phyloP scores from a whole-genome alignment of 202 grass and related monocot species.

The Zizania palustris region DNA sequence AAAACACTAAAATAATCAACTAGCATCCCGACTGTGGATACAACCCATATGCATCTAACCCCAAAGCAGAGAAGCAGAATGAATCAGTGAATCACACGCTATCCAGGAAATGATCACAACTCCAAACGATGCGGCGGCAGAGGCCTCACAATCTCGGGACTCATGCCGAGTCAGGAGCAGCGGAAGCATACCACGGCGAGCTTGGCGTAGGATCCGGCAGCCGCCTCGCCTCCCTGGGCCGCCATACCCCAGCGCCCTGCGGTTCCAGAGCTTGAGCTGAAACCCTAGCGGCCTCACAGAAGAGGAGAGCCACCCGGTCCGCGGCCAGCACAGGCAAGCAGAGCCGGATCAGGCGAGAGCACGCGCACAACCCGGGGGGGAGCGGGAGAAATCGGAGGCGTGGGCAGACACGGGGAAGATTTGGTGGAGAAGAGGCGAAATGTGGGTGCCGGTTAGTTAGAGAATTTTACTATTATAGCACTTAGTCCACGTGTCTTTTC shows the following conservation, averaged over 20 bases:
- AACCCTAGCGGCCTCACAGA: slow-evolving; percentile 16
- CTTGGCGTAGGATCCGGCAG: slow-evolving; percentile 37
- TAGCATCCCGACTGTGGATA: neutral
- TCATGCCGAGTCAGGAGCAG: slow-evolving; percentile 8
- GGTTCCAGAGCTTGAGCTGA: slow-evolving; percentile 24
- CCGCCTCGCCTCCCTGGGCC: slow-evolving; percentile 57
- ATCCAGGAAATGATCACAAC: neutral
- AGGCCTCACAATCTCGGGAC: slow-evolving; percentile 2
- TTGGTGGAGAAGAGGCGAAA: neutral
- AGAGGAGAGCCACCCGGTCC: neutral
- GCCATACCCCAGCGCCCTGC: slow-evolving; percentile 31
- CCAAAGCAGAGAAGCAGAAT: neutral
- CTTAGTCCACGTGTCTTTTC: no score
- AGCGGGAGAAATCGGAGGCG: neutral
- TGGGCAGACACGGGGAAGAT: neutral
- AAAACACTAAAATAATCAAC: neutral
- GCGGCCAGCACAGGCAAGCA: neutral
- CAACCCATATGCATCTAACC: neutral
- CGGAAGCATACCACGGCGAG: slow-evolving; percentile 45
- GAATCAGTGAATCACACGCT: neutral
- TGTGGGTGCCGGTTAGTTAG: neutral
- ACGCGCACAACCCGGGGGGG: neutral
- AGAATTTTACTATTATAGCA: no score
- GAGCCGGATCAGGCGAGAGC: slow-evolving; percentile 22
- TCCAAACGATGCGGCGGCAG: neutral